Evolutionary conservation across 2,329 filamentous ascomycete species (phyloP).

Genomic region (Cytospora leucostoma): DNA sequence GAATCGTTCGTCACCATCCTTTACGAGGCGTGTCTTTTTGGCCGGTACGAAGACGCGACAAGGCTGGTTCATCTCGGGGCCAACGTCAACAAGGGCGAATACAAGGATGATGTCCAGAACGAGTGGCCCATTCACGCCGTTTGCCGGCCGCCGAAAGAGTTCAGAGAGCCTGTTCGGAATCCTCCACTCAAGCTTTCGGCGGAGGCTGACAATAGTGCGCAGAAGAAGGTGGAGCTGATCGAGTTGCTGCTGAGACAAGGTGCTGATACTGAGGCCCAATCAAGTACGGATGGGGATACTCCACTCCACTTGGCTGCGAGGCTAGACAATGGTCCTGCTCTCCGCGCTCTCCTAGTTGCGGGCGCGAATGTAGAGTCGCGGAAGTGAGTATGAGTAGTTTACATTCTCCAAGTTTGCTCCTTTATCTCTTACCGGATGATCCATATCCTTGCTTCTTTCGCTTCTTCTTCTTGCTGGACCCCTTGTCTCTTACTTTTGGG

Average conservation of each 20-base stretch:
- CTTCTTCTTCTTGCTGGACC: neutral
- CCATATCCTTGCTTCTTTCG: too few relatives aligned
- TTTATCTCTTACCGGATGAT: neutral
- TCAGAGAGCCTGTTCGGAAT: neutral
- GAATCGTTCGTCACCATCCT: constrained; percentile 3
- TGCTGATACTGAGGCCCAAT: constrained; percentile 9
- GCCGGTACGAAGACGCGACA: constrained; percentile 13
- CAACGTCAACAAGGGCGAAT: constrained; percentile 13
- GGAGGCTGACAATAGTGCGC: neutral
- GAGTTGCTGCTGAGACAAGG: constrained; percentile 3
- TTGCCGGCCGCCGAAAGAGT: neutral
- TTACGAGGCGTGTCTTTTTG: constrained; percentile 8
- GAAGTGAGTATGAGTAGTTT: neutral
- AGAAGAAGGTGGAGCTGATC: constrained; percentile 9
- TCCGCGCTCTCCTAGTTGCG: constrained; percentile 6
- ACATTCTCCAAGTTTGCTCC: too few relatives aligned
- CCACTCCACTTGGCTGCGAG: constrained; percentile 7
- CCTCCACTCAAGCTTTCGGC: neutral
- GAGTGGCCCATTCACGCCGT: constrained; percentile 11
- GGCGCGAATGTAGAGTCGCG: constrained; percentile 16
- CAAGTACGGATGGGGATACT: neutral
- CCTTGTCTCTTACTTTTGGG: neutral
- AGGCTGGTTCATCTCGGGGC: constrained; percentile 18
- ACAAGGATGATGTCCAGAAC: neutral
- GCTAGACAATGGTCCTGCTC: neutral